Conservation (phyloP, 371 early-diverging fungal genomes). For the Synchytrium microbalum region DNA sequence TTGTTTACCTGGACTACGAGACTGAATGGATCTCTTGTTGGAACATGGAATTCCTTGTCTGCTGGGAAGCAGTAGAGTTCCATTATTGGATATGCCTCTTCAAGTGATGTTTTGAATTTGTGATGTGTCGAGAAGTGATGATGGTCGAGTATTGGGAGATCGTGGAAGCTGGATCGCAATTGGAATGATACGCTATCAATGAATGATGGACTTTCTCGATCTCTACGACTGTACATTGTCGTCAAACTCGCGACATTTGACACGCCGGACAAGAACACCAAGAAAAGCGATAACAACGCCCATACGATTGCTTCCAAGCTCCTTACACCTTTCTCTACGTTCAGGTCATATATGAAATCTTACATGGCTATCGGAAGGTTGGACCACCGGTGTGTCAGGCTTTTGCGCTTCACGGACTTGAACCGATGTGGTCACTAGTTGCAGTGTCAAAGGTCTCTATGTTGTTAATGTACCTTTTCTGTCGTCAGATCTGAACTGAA, state of each 20-base stretch:
- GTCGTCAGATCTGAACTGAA: no score
- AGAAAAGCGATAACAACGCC: neutral
- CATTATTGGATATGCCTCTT: neutral
- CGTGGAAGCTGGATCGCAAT: neutral
- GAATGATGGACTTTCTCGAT: no score
- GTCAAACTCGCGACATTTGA: neutral
- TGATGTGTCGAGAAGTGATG: no score
- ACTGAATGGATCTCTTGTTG: neutral
- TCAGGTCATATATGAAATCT: no score
- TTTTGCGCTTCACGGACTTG: no score
- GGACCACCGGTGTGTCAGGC: no score
- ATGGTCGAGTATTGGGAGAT: neutral
- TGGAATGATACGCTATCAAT: no score
- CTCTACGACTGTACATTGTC: neutral
- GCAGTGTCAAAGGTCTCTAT: no score
- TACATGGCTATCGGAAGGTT: no score
- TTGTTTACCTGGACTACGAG: neutral
- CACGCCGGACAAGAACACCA: neutral
- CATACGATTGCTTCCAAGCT: neutral
- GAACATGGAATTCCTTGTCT: neutral
- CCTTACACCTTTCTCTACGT: constrained; percentile 1
- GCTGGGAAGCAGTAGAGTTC: neutral
- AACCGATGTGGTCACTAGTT: no score
- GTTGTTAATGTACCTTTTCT: no score
- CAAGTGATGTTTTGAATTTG: no score